A percentile compares a stretch with the other conserved stretches of the same genome.
Evolutionary conservation across 2,329 filamentous ascomycete species (phyloP).

Genomic region (Penicillium janthinellum): DNA sequence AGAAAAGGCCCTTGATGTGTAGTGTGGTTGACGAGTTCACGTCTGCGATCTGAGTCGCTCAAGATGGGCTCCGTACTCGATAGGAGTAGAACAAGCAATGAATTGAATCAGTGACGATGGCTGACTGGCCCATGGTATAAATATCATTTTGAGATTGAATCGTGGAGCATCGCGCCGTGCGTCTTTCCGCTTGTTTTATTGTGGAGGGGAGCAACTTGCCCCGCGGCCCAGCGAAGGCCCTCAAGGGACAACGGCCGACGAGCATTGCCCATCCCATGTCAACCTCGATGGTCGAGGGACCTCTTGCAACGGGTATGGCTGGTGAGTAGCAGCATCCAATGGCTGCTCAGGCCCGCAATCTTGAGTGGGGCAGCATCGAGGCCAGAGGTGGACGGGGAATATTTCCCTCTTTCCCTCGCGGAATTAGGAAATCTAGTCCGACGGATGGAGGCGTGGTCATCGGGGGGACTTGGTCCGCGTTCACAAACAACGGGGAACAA

Average conservation of each 20-base stretch:
- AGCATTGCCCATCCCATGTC: not conserved
- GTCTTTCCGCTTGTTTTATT: too few relatives aligned
- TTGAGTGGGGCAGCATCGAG: not conserved
- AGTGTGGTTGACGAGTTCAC: not conserved
- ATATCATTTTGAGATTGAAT: not conserved
- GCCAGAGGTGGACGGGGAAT: constrained; percentile 16
- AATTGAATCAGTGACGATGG: not conserved
- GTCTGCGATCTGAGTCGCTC: not conserved
- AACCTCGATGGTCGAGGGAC: not conserved
- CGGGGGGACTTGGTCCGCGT: not conserved
- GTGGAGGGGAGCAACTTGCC: constrained; percentile 3
- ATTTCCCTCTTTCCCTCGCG: constrained; percentile 24
- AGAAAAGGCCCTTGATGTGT: not conserved
- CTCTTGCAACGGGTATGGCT: not conserved
- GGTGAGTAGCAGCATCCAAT: constrained; percentile 5
- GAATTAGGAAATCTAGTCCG: constrained; percentile 10
- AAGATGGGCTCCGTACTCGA: not conserved
- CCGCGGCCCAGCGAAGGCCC: constrained; percentile 4
- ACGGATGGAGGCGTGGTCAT: not conserved
- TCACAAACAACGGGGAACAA: not conserved
- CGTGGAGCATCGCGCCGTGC: not conserved
- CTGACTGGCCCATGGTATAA: constrained; percentile 2
- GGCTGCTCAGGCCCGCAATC: constrained; percentile 5
- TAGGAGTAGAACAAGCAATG: not conserved
- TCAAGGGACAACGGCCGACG: not conserved